Base-by-base conservation (phyloP, 164 flowering plant genomes). In the Berberis thunbergii region DNA sequence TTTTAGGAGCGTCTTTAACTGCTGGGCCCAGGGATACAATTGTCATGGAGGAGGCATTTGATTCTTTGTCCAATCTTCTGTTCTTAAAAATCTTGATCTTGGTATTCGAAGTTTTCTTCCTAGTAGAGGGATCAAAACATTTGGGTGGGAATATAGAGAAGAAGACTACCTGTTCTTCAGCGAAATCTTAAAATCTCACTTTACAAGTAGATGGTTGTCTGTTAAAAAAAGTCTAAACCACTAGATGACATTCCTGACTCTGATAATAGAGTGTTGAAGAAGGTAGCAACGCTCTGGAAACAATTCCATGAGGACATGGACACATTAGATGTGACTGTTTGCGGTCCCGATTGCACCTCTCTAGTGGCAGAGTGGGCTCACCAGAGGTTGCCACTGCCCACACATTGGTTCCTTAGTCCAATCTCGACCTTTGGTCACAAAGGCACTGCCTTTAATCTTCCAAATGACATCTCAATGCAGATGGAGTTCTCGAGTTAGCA, bases 381-480 rank as follows among this genome's bases (percentile, higher is more conserved):
- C 67, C 96, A 87, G 81, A 85, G 94, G 74, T 64, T 95, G 64
- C 99, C 96, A 41, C 90, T 95, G 73, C 97, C 97, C n/a, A 44
- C 62, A 54, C 86, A 85, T 70, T 91, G 97, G 96, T 84, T 89
- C 73, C 88, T 95, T 54, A 95, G 97, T 73, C 88, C 99, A 62
- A 68, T 95, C 56, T 62, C 91, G 60, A 78, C 83, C 57, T 60
- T 82, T 61, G 67, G 57, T 52, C 55, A 59, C 58, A 57, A 59
- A 45, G 76, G 63, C 46, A 64, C 63, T 50, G 60, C 67, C 64
- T 26, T 5, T 60, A 57, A 49, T 68, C 60, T 26, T 58, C 64
- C 65, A 45, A 69, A 41, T 59, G 49, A 44, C 26, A 26, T 26
- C 26, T 26, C 26, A 26, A 26, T 4, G 4, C 44, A 62, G 80